Evolutionary conservation across 371 early-diverging fungal species (phyloP).

Genomic region (Rhizopus arrhizus): DNA sequence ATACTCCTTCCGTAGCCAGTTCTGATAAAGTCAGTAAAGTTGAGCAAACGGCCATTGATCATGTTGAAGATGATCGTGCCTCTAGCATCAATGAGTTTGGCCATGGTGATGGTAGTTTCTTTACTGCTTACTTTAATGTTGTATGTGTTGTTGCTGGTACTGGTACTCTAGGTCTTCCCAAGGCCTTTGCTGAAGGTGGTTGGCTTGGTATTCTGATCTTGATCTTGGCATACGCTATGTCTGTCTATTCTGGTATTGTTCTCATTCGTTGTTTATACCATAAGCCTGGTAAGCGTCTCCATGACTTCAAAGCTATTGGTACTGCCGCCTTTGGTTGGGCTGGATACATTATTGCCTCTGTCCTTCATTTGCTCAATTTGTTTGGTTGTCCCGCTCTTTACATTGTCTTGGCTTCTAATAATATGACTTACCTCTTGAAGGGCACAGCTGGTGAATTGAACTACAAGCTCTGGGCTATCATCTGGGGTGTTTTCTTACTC

Average conservation of each 20-base stretch:
- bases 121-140: slow-evolving; percentile 62
- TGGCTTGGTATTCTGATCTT: slow-evolving; percentile 67
- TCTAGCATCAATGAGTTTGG: slow-evolving; percentile 32
- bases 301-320: slow-evolving; percentile 61
- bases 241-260: slow-evolving; percentile 37
- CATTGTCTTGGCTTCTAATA: slow-evolving; percentile 71
- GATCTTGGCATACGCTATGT: slow-evolving; percentile 33
- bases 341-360: slow-evolving; percentile 60
- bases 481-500: slow-evolving; percentile 66
- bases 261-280: slow-evolving; percentile 38
- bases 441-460: slow-evolving; percentile 30
- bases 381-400: slow-evolving; percentile 76
- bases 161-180: slow-evolving; percentile 78
- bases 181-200: slow-evolving; percentile 70
- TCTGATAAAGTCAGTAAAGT: not conserved
- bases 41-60: not conserved
- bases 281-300: slow-evolving; percentile 51
- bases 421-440: slow-evolving; percentile 55
- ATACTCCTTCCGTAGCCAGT: not conserved
- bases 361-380: slow-evolving; percentile 65
- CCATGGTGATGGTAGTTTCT: slow-evolving; percentile 35
- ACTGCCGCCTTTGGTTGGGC: slow-evolving; percentile 66
- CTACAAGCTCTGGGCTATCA: slow-evolving; percentile 59
- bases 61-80: slow-evolving; percentile 26
- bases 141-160: slow-evolving; percentile 82